Evolutionary conservation across 345 rosid species (phyloP), one percentile per base, ranked within the genome.

Genomic region (Microcos paniculata): DNA sequence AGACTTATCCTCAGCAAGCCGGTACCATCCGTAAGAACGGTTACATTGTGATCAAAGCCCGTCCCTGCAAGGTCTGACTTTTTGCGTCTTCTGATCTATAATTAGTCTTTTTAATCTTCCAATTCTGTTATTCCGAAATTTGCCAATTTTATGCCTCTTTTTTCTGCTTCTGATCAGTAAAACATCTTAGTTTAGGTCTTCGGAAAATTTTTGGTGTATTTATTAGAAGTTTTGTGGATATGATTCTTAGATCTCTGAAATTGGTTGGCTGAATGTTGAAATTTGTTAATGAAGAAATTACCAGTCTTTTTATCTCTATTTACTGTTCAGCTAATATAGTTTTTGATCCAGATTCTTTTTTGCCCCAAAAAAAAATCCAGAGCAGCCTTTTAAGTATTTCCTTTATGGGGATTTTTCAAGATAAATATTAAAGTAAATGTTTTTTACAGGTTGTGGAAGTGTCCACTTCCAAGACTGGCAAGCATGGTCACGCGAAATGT

Each of bases 401-500:
- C n/a, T n/a, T n/a, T n/a, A n/a, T n/a, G n/a, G n/a, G n/a, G n/a
- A n/a, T n/a, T n/a, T n/a, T n/a, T n/a, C n/a, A n/a, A n/a, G n/a
- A n/a, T n/a, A n/a, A n/a, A n/a, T n/a, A n/a, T n/a, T n/a, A n/a
- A n/a, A n/a, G n/a, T n/a, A n/a, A n/a, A n/a, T n/a, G 26, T 14
- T 4, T 62, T 18, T 18, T 46, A 6, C 71, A 75, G 77, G 77
- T 75, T 15, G 71, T 75, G 15, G 77, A 75, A 65, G 77, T 75
- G 51, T 90, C 91, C 12, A 90, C 94, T 43, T 88, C 92, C 71
- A 90, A 90, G 84, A 88, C 92, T 1, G 94, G 94, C 35, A 90
- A 90, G 85, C 94, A 90, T 21, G 94, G 92, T 52, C 92, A 90
- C 75, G 90, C 92, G 18, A 87, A 90, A 81, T 88, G 94, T 77